Evolutionary conservation across 2,329 filamentous ascomycete genomes (phyloP).

Genomic region (Paecilomyces sp.): DNA sequence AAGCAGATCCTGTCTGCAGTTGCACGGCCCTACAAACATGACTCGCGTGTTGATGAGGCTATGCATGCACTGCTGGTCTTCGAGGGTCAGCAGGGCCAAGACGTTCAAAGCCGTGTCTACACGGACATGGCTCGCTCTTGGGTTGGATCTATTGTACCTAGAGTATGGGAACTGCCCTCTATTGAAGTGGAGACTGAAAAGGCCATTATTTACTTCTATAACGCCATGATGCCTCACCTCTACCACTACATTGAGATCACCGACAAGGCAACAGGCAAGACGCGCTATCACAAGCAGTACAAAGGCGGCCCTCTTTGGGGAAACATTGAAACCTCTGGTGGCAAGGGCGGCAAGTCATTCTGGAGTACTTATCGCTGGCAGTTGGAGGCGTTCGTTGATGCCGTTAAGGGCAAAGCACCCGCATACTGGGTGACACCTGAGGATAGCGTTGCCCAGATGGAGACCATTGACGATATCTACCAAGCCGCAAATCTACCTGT

Average conservation of each 20-base stretch:
- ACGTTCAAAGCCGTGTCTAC: constrained; percentile 21
- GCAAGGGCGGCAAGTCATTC: constrained; percentile 26
- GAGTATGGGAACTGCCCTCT: constrained; percentile 24
- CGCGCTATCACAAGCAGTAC: constrained; percentile 17
- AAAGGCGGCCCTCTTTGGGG: constrained; percentile 24
- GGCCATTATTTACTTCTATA: constrained; percentile 24
- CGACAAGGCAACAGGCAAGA: constrained; percentile 20
- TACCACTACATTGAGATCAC: constrained; percentile 25
- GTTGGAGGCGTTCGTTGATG: constrained; percentile 45
- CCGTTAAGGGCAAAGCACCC: constrained; percentile 25
- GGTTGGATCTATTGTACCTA: constrained; percentile 16
- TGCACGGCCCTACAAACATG: constrained; percentile 14
- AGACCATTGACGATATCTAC: constrained; percentile 18
- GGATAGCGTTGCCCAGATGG: constrained; percentile 41
- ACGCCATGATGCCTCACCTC: constrained; percentile 27
- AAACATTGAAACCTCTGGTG: constrained; percentile 20
- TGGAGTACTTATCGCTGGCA: constrained; percentile 43
- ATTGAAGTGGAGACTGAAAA: constrained; percentile 25
- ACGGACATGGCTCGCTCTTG: constrained; percentile 22
- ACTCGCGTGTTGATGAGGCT: constrained; percentile 22
- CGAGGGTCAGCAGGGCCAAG: constrained; percentile 10
- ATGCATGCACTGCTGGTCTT: constrained; percentile 24
- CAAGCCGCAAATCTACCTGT: constrained; percentile 11
- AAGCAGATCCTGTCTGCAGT: constrained; percentile 24
- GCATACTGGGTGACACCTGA: constrained; percentile 33